A percentile compares a stretch with the other conserved stretches of the same genome.
Conservation (phyloP, 192 early-diverging fungal genomes). For the Coemansia sp. region DNA sequence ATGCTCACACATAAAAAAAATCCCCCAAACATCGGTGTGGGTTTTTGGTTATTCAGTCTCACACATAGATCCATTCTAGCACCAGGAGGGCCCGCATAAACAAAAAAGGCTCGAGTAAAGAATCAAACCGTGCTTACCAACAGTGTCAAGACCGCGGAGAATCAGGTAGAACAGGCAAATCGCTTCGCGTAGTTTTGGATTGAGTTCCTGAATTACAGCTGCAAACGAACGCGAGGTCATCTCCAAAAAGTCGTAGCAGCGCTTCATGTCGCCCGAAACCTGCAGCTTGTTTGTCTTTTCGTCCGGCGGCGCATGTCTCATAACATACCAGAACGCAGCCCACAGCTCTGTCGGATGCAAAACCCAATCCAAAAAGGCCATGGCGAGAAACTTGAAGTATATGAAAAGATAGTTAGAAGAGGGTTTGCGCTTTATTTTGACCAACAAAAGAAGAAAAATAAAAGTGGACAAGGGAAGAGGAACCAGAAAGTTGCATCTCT, state of each 20-base stretch:
- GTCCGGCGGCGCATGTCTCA: constrained; percentile 56
- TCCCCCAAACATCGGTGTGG: not conserved
- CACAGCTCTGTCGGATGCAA: constrained; percentile 83
- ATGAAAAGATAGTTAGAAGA: not conserved
- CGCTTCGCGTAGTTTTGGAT: constrained; percentile 74
- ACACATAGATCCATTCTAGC: too few species aligned
- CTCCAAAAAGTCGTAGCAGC: constrained; percentile 90
- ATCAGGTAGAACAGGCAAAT: constrained; percentile 96
- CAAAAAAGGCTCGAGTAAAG: not conserved
- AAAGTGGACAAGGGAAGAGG: not conserved
- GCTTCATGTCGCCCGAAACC: constrained; percentile 58
- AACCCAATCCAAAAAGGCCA: constrained; percentile 66
- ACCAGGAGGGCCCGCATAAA: too few species aligned
- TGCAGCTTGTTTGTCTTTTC: constrained; percentile 57
- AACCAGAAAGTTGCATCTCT: not conserved
- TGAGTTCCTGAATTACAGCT: constrained; percentile 87
- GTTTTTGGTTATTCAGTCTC: too few species aligned
- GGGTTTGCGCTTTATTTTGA: not conserved
- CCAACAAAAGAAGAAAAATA: not conserved
- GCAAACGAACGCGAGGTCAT: constrained; percentile 95
- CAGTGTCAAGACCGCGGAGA: constrained; percentile 93
- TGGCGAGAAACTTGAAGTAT: constrained; percentile 11
- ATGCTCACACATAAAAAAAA: not conserved
- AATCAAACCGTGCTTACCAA: constrained; percentile 56
- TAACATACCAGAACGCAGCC: constrained; percentile 74